Conservation (phyloP, 257 asterid species). For the Solanum chaucha region DNA sequence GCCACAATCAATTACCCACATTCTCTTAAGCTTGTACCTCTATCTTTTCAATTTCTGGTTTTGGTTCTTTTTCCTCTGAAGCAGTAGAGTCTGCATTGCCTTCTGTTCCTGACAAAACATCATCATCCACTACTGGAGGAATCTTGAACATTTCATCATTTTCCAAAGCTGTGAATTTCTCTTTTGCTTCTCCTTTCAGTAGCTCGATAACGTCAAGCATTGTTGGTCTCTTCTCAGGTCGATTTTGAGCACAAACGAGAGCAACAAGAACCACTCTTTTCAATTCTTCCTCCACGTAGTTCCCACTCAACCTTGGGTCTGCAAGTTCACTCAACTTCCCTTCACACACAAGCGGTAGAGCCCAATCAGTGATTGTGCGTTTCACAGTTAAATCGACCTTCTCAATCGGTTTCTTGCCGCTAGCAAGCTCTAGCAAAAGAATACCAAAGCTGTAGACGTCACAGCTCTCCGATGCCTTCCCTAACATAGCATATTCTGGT, state of each 20-base stretch:
- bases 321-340: constrained; percentile 55
- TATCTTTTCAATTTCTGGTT: constrained; percentile 51
- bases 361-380: constrained; percentile 74
- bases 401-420: constrained; percentile 82
- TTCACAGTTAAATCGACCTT: constrained; percentile 33
- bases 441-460: constrained; percentile 91
- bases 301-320: constrained; percentile 49
- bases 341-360: constrained; percentile 61
- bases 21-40: not conserved
- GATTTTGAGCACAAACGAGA: constrained; percentile 50
- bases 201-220: constrained; percentile 69
- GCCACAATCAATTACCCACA: not conserved
- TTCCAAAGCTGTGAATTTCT: constrained; percentile 53
- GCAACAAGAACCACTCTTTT: constrained; percentile 59
- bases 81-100: constrained; percentile 30
- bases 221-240: constrained; percentile 72
- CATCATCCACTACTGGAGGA: constrained; percentile 15
- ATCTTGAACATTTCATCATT: constrained; percentile 60
- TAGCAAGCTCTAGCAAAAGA: constrained; percentile 87
- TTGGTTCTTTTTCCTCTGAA: constrained; percentile 29
- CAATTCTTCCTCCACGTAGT: constrained; percentile 67
- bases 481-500: constrained; percentile 84
- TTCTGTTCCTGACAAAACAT: constrained; percentile 24
- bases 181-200: constrained; percentile 57
- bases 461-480: constrained; percentile 83